Conservation (phyloP, 2,329 filamentous ascomycete species). For the Colletotrichum camelliae region DNA sequence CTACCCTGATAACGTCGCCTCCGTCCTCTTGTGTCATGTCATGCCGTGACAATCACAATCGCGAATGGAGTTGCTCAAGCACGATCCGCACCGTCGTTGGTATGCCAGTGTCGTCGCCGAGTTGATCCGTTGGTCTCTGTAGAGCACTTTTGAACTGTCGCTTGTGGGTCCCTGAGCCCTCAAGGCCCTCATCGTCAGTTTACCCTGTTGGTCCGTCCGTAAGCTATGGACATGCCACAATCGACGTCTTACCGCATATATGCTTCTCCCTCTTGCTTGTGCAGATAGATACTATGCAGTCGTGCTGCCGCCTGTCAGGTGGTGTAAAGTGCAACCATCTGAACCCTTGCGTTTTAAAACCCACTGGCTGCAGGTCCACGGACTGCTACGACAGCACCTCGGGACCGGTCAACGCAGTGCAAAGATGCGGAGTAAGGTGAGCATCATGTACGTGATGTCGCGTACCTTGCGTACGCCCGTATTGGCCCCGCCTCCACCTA, state of each 20-base stretch:
- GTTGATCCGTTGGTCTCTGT: not conserved
- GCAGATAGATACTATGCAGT: not conserved
- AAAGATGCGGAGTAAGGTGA: not conserved
- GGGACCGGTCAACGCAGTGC: not conserved
- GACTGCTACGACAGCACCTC: not conserved
- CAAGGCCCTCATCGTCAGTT: not conserved
- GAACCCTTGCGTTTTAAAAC: not conserved
- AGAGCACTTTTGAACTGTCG: not conserved
- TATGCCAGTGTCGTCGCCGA: not conserved
- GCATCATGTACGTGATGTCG: not conserved
- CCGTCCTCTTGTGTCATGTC: not conserved
- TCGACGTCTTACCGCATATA: not conserved
- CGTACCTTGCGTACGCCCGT: not conserved
- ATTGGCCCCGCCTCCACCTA: not conserved
- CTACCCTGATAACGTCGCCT: not conserved
- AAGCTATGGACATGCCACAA: not conserved
- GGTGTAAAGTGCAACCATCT: not conserved
- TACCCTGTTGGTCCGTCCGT: not conserved
- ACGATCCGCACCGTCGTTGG: not conserved
- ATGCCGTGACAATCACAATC: not conserved
- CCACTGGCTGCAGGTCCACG: not conserved
- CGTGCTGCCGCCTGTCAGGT: not conserved
- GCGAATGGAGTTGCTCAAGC: not conserved
- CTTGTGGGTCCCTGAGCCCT: not conserved
- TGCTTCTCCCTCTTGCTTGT: not conserved